Conservation (phyloP, 257 asterid genomes). For the Gentiana dahurica region DNA sequence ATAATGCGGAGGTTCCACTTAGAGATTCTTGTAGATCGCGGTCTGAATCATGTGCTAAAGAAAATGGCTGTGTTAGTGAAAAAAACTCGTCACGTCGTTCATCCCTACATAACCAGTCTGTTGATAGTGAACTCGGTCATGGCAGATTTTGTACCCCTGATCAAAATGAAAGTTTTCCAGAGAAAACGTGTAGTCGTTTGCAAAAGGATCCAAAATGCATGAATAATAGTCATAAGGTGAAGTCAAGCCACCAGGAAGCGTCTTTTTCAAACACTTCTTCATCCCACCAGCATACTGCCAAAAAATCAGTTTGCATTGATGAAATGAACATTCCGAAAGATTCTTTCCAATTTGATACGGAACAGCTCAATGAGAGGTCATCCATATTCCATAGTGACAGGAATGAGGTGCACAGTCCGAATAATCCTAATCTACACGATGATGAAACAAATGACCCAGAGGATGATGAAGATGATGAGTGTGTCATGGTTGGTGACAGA, state of each 20-base stretch:
- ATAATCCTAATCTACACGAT: slow-evolving; percentile 6
- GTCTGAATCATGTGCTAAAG: slow-evolving; percentile 1
- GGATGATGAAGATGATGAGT: slow-evolving; percentile 14
- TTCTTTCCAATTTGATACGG: slow-evolving; percentile 8
- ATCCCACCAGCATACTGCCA: slow-evolving; percentile 3
- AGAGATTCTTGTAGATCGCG: slow-evolving; percentile 16
- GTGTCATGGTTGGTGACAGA: slow-evolving; percentile 34
- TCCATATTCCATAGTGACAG: slow-evolving; percentile 1
- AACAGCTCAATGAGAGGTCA: slow-evolving; percentile 10
- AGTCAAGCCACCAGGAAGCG: slow-evolving; percentile 14
- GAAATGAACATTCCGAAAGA: slow-evolving; percentile 9
- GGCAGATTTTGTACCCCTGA: slow-evolving; percentile 7
- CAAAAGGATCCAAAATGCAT: slow-evolving; percentile 1
- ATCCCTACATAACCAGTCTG: slow-evolving; percentile 9
- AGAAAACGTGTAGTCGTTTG: slow-evolving; percentile 3
- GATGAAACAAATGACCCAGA: slow-evolving; percentile 17
- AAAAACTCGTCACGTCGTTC: slow-evolving; percentile 12
- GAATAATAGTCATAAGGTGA: slow-evolving; percentile 11
- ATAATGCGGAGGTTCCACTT: slow-evolving; percentile 8
- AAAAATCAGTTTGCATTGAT: slow-evolving; percentile 4
- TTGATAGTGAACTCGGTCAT: slow-evolving; percentile 11
- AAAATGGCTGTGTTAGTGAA: slow-evolving; percentile 11
- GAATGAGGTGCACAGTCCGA: slow-evolving; percentile 14
- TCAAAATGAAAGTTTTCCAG: slow-evolving; percentile 10
- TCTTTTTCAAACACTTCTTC: slow-evolving; percentile 6